These are phyloP conservation scores for Atalantia buxifolia DNA, from an alignment of 345 rosid genomes.

Conservation along the genomic window DNA sequence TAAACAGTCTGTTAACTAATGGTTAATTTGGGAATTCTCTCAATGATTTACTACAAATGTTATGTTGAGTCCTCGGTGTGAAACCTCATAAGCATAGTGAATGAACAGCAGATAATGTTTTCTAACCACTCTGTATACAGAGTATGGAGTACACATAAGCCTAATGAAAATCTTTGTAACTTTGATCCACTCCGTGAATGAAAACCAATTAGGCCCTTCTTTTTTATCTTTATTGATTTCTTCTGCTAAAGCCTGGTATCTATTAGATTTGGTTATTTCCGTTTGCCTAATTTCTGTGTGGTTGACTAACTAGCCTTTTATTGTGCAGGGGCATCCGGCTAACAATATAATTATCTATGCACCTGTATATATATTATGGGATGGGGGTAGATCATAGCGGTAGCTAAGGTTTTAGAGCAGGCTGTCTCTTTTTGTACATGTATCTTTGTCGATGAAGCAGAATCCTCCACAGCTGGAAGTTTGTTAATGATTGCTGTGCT, in stretches of 20 bases:
- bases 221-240: not conserved
- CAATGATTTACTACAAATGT: no score
- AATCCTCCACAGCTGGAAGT: not conserved
- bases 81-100: not conserved
- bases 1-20: not conserved
- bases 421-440: not conserved
- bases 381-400: not conserved
- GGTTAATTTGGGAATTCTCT: no score
- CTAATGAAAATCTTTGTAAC: no score
- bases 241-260: not conserved
- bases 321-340: constrained; percentile 7
- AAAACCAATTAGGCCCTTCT: not conserved
- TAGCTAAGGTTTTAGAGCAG: not conserved
- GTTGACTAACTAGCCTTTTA: not conserved
- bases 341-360: not conserved
- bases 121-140: not conserved
- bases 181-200: no score
- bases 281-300: not conserved
- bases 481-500: not conserved
- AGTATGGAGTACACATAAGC: not conserved
- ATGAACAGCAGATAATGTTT: not conserved
- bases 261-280: no score
- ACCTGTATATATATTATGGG: not conserved
- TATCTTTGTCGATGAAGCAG: not conserved
- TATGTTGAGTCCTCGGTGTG: not conserved